Evolutionary conservation across 768 basidiomycete species (phyloP), one percentile per base, ranked within the genome.

Genomic region (Mycena vulgaris): DNA sequence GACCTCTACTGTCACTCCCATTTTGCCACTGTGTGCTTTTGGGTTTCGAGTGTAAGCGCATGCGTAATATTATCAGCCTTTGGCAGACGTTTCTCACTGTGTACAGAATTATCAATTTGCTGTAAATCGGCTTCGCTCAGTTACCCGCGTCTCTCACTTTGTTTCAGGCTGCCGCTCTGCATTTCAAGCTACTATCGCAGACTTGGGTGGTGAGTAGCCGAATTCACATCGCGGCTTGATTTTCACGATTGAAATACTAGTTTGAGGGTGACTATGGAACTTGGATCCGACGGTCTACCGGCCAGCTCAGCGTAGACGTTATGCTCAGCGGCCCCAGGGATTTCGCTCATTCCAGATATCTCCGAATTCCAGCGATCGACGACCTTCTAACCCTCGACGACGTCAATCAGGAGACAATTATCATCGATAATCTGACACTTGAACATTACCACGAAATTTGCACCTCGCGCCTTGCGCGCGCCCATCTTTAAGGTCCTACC

Each of bases 371-470:
- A n/a, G n/a, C n/a, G n/a, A n/a, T n/a, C n/a, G n/a, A n/a, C n/a
- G n/a, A n/a, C n/a, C n/a, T 47, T 23, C 5, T 7, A 7, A 11
- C 8, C 45, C 5, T 47, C 5, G 5, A 23, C 17, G n/a, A 13
- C 5, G n/a, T 5, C 8, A 23, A 47, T 47, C 5, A 4, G 28
- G 59, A 60, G n/a, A 25, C 42, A 21, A 27, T 17, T 2, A n/a
- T 23, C 27, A 39, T 42, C 13, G 30, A 23, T 23, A 10, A 9
- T 16, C 10, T 63, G 2, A 55, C 28, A n/a, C 28, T 55, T 4
- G 52, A 53, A 23, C 33, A 52, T 21, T 63, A 63, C 42, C 52
- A 63, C 21, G 5, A 21, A n/a, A 55, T 53, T 17, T 63, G 51
- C 23, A 2, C 5, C 17, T 42, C 19, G 51, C 39, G 40, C 16